Conservation (phyloP, 257 asterid species). For the Ehretia macrophylla region DNA sequence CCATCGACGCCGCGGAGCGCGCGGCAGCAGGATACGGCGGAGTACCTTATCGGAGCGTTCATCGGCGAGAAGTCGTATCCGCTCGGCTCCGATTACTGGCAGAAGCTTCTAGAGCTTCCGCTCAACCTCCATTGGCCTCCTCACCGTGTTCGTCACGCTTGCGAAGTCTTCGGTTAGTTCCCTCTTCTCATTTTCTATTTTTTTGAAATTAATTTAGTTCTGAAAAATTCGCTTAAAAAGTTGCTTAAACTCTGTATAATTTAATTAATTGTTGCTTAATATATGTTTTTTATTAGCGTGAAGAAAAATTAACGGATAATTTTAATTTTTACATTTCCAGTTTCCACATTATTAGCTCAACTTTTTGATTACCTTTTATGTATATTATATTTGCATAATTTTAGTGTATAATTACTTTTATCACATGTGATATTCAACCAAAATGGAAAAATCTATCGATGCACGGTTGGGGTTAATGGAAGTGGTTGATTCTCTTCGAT, state of each 20-base stretch:
- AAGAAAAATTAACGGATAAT: background rate
- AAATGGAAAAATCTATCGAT: background rate
- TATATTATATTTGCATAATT: background rate
- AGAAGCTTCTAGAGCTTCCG: slow-evolving; percentile 87
- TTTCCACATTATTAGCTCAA: background rate
- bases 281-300: too few species aligned
- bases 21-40: slow-evolving; percentile 77
- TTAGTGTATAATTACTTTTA: too few species aligned
- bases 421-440: background rate
- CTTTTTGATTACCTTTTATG: too few species aligned
- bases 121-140: slow-evolving; percentile 81
- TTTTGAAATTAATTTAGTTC: background rate
- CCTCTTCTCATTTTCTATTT: background rate
- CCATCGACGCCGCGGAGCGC: slow-evolving; percentile 80
- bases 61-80: slow-evolving; percentile 83
- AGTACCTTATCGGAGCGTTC: slow-evolving; percentile 62
- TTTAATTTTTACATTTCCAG: background rate
- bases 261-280: background rate
- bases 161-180: slow-evolving; percentile 68
- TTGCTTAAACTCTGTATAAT: background rate
- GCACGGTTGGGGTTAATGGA: background rate
- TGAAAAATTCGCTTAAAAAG: background rate
- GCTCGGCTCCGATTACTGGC: slow-evolving; percentile 87
- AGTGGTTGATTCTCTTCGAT: too few species aligned
- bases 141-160: slow-evolving; percentile 72